phyloP scores from a whole-genome alignment of 164 flowering plant species.

The Macadamia tetraphylla region DNA sequence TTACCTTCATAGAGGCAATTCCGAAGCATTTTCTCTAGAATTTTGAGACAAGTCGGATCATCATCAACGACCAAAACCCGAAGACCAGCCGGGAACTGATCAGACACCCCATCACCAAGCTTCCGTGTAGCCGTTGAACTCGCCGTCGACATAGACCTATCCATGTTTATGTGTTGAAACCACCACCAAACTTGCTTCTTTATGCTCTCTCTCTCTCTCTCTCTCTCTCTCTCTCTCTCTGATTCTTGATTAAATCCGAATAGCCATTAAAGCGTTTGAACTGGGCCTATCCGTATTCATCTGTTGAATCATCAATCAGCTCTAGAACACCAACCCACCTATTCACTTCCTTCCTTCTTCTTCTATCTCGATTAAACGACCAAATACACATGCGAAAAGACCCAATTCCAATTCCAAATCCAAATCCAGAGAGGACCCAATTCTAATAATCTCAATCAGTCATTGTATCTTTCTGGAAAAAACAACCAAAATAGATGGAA shows the following conservation, averaged over 20 bases:
- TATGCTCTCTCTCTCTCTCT: too few species aligned
- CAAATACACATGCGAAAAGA: neutral
- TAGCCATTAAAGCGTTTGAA: too few species aligned
- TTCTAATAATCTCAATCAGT: neutral
- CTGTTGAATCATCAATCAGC: neutral
- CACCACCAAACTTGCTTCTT: too few species aligned
- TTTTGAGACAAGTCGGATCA: conserved; percentile 71
- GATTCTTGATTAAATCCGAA: too few species aligned
- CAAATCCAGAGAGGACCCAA: neutral
- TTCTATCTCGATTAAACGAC: neutral
- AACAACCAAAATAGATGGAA: too few species aligned
- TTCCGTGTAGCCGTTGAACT: conserved; percentile 29
- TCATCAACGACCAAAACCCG: conserved; percentile 90
- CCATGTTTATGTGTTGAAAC: neutral
- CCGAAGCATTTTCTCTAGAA: conserved; percentile 73
- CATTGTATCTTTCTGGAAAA: too few species aligned
- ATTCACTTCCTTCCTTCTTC: neutral
- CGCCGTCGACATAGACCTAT: conserved; percentile 19
- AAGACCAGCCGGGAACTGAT: conserved; percentile 78
- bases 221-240: too few species aligned
- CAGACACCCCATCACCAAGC: conserved; percentile 35
- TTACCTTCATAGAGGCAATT: conserved; percentile 69
- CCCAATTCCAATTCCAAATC: neutral
- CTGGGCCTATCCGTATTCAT: conserved; percentile 4
- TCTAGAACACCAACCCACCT: conserved; percentile 1